phyloP scores from a whole-genome alignment of 2,329 filamentous ascomycete genomes.

The Tricladium varicosporioides region DNA sequence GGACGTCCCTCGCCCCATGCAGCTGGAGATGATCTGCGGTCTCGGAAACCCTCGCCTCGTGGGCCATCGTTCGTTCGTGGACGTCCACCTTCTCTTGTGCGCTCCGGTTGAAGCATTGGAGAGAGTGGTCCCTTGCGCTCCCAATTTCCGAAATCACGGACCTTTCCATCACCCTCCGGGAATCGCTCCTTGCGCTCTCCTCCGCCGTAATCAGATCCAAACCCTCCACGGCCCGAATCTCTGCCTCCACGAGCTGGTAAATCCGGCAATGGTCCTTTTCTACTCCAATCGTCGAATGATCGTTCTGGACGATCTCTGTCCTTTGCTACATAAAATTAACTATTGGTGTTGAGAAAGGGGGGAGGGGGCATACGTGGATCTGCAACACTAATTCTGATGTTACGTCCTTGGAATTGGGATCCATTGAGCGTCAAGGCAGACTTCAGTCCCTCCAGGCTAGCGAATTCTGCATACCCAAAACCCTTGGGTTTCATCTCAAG shows the following conservation, averaged over 20 bases:
- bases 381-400: constrained; percentile 90
- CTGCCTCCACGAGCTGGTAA: constrained; percentile 57
- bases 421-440: constrained; percentile 84
- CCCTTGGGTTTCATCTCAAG: constrained; percentile 92
- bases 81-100: constrained; percentile 57
- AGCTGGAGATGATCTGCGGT: constrained; percentile 67
- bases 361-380: constrained; percentile 78
- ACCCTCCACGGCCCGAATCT: constrained; percentile 50
- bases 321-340: constrained; percentile 61
- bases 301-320: constrained; percentile 72
- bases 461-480: constrained; percentile 97
- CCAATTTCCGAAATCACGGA: constrained; percentile 85
- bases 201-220: constrained; percentile 49
- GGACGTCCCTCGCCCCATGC: constrained; percentile 69
- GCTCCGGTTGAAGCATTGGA: constrained; percentile 58
- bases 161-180: constrained; percentile 68
- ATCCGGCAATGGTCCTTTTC: constrained; percentile 84
- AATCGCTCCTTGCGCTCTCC: constrained; percentile 71
- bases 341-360: constrained; percentile 31
- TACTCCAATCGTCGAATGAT: constrained; percentile 87
- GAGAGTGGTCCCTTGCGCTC: constrained; percentile 91
- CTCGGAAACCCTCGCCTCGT: constrained; percentile 55
- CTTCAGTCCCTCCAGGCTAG: constrained; percentile 82
- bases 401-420: constrained; percentile 79
- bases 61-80: constrained; percentile 59